Evolutionary conservation across 164 flowering plant species (phyloP).

Genomic region (Cinnamomum micranthum): DNA sequence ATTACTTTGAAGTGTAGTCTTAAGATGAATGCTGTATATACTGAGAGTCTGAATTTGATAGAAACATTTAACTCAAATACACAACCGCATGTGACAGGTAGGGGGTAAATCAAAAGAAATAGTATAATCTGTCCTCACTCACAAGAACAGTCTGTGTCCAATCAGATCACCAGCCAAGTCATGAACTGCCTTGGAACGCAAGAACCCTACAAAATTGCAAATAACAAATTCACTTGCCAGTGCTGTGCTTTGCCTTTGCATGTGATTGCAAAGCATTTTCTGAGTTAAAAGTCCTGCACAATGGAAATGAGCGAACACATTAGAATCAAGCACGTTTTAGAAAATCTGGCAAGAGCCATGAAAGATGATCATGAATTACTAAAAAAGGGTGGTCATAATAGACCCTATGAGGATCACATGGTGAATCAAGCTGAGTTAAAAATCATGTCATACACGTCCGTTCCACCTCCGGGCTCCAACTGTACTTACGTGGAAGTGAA

Average conservation of each 20-base stretch:
- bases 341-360: neutral
- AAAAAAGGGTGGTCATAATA: neutral
- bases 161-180: too few species aligned
- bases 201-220: constrained; percentile 2
- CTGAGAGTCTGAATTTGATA: too few species aligned
- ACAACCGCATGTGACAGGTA: too few species aligned
- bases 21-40: too few species aligned
- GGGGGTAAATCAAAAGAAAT: too few species aligned
- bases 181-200: too few species aligned
- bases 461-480: neutral
- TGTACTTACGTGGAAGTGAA: neutral
- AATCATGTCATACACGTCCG: neutral
- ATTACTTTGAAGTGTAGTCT: too few species aligned
- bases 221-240: constrained; percentile 11
- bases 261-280: constrained; percentile 44
- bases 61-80: too few species aligned
- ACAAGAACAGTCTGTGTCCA: too few species aligned
- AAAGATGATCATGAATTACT: neutral
- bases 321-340: neutral
- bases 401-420: neutral
- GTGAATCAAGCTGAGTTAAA: neutral
- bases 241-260: constrained; percentile 55
- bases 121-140: too few species aligned
- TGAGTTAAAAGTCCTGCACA: constrained; percentile 38
- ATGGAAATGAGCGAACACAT: neutral